Percentiles rank a stretch among this genome's conserved stretches.
These are phyloP conservation scores for Cucumis melo DNA, from an alignment of 306 rosid species.

Conservation along the genomic window DNA sequence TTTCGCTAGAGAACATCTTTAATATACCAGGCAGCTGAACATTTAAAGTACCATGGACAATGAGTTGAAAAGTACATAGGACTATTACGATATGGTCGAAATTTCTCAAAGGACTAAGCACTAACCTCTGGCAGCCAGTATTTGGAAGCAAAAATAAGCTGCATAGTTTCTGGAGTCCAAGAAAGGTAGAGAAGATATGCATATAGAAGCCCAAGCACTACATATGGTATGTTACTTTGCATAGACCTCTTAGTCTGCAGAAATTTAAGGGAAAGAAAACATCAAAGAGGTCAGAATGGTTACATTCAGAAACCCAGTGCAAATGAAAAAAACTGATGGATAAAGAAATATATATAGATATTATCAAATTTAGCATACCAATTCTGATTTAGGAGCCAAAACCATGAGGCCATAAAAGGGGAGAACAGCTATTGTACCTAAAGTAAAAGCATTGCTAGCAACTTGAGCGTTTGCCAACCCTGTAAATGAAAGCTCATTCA, in stretches of 20 bases:
- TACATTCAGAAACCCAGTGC: not conserved
- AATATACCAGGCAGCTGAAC: conserved; percentile 69
- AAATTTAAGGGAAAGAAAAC: not conserved
- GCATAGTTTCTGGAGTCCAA: conserved; percentile 80
- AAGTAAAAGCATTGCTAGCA: conserved; percentile 55
- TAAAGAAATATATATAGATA: not conserved
- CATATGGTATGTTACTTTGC: conserved; percentile 59
- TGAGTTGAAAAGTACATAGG: not conserved
- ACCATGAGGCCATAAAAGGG: conserved; percentile 94
- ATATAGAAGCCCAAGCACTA: conserved; percentile 67
- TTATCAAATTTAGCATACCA: conserved; percentile 28
- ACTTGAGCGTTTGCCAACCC: conserved; percentile 57
- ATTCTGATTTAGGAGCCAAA: conserved; percentile 67
- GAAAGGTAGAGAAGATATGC: conserved; percentile 75
- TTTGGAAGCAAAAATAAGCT: conserved; percentile 63
- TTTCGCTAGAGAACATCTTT: conserved; percentile 78
- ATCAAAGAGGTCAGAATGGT: not conserved
- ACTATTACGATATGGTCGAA: not conserved
- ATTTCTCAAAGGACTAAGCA: not conserved
- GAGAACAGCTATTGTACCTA: conserved; percentile 83
- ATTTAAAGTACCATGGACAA: not conserved
- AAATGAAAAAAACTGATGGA: not conserved
- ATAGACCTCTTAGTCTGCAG: conserved; percentile 61
- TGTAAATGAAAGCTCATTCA: conserved; percentile 19
- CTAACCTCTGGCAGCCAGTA: conserved; percentile 83